Percentiles rank a stretch among this genome's conserved stretches.
phyloP scores from a whole-genome alignment of 768 basidiomycete genomes.

The Hypholoma fasciculare region DNA sequence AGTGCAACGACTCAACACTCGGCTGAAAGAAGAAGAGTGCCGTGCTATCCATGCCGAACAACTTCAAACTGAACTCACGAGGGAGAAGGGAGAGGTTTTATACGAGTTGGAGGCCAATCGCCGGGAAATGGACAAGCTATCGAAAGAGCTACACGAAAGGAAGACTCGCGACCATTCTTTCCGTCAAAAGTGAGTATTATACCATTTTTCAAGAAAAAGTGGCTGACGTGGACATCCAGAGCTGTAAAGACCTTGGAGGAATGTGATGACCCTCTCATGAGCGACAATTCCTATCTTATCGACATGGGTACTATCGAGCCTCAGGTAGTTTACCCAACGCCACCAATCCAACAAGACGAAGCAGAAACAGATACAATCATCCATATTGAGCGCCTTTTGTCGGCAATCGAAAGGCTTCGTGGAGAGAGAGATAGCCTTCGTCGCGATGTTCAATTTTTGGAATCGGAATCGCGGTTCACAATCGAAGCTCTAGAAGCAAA shows the following conservation, averaged over 20 bases:
- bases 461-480: slow-evolving; percentile 64
- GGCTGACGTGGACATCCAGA: slow-evolving; percentile 3
- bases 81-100: slow-evolving; percentile 53
- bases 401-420: slow-evolving; percentile 67
- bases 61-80: slow-evolving; percentile 43
- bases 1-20: slow-evolving; percentile 36
- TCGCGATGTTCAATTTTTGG: slow-evolving; percentile 66
- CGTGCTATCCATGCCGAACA: slow-evolving; percentile 41
- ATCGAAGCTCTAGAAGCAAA: slow-evolving; percentile 59
- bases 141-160: slow-evolving; percentile 22
- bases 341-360: not conserved
- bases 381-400: slow-evolving; percentile 56
- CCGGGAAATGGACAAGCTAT: slow-evolving; percentile 27
- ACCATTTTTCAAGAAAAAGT: not conserved
- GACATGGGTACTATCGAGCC: slow-evolving; percentile 22
- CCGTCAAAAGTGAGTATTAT: slow-evolving; percentile 17
- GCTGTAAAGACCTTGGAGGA: slow-evolving; percentile 17
- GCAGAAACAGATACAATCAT: slow-evolving; percentile 33
- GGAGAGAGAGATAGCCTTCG: slow-evolving; percentile 63
- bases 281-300: slow-evolving; percentile 17
- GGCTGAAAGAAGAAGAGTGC: slow-evolving; percentile 42
- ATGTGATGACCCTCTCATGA: slow-evolving; percentile 20
- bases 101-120: slow-evolving; percentile 41
- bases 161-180: slow-evolving; percentile 21
- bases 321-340: not conserved